Evolutionary conservation across 2,329 filamentous ascomycete genomes (phyloP).

Genomic region (Setomelanomma holmii): DNA sequence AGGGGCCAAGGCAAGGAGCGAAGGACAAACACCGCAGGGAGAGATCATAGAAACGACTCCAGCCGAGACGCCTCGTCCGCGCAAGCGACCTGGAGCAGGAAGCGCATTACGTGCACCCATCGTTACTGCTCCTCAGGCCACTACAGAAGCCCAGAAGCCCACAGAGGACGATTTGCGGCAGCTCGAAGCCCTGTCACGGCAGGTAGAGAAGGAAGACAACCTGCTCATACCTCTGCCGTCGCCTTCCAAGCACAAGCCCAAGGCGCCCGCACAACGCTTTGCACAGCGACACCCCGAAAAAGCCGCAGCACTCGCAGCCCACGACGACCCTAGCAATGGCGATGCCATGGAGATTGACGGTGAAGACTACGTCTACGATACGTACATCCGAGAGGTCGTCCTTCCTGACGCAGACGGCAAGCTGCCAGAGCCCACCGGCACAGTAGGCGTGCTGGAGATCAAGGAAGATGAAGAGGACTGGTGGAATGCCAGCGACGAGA

Average conservation of each 20-base stretch:
- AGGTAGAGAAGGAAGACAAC: constrained; percentile 37
- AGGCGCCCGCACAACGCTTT: constrained; percentile 40
- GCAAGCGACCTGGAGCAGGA: constrained; percentile 39
- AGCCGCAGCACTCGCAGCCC: constrained; percentile 24
- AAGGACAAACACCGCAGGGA: constrained; percentile 6
- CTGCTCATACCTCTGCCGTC: constrained; percentile 12
- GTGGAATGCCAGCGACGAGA: constrained; percentile 65
- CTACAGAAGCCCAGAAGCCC: constrained; percentile 15
- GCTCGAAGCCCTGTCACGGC: constrained; percentile 42
- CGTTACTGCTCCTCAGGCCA: constrained; percentile 8
- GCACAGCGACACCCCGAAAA: constrained; percentile 43
- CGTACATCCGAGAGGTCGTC: constrained; percentile 61
- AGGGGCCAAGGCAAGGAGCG: constrained; percentile 13
- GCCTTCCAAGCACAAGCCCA: constrained; percentile 45
- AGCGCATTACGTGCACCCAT: constrained; percentile 20
- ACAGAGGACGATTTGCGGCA: constrained; percentile 38
- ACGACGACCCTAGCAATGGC: constrained; percentile 7
- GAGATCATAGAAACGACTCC: constrained; percentile 5
- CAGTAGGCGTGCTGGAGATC: constrained; percentile 57
- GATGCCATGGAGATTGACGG: constrained; percentile 49
- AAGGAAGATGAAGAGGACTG: constrained; percentile 60
- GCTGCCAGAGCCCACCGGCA: constrained; percentile 28
- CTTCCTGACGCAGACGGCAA: constrained; percentile 44
- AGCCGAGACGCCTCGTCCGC: constrained; percentile 20
- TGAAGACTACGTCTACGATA: constrained; percentile 67